phyloP scores from a whole-genome alignment of 23 red algal genomes.

The Chondrus crispus region DNA sequence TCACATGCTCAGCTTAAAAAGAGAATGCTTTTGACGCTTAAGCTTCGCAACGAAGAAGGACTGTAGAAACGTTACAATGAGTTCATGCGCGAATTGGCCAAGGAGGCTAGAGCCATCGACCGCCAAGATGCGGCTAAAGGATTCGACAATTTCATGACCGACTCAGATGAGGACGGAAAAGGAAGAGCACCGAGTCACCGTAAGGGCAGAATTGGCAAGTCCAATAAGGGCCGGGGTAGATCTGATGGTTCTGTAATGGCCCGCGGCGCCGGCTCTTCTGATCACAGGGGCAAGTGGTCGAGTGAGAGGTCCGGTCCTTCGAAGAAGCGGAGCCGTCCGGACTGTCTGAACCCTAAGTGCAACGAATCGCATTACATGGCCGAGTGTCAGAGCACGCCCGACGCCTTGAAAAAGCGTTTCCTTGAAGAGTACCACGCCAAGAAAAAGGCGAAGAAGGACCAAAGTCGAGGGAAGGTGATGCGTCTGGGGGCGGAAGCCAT shows the following conservation, averaged over 20 bases:
- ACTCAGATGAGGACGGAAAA: no score
- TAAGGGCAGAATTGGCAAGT: no score
- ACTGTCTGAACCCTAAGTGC: neutral
- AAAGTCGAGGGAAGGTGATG: neutral
- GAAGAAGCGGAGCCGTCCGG: neutral
- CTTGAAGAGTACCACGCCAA: neutral
- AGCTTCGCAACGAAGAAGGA: neutral
- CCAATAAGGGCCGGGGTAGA: no score
- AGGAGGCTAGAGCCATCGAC: neutral
- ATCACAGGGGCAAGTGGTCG: no score
- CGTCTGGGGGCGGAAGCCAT: neutral
- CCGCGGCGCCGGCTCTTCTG: no score
- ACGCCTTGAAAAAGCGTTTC: neutral
- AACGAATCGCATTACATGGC: neutral
- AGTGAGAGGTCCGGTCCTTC: neutral
- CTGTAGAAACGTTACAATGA: neutral
- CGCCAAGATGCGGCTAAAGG: neutral
- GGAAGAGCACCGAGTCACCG: no score
- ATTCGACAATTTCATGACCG: no score
- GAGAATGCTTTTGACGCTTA: neutral
- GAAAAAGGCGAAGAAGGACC: neutral
- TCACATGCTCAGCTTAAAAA: neutral
- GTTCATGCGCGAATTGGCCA: slow-evolving; percentile 32
- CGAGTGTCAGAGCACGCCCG: neutral
- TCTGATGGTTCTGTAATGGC: no score